These are phyloP conservation scores for Sarocladium oryzae DNA, from an alignment of 2,329 filamentous ascomycete species.

Conservation along the genomic window DNA sequence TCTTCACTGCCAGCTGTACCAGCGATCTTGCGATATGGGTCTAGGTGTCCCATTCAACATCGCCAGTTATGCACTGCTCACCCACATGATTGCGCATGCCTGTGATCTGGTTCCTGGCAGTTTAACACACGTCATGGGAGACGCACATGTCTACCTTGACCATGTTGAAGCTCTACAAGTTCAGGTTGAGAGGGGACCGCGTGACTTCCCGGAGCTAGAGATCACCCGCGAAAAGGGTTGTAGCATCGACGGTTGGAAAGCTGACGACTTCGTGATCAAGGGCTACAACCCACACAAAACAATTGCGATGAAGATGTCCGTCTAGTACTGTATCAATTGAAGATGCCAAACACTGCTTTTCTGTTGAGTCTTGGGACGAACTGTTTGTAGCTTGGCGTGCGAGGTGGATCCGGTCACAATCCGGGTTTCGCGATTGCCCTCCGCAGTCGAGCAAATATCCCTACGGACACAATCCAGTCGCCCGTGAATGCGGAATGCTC, in stretches of 20 bases:
- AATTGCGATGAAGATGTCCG: conserved; percentile 99
- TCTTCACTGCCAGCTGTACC: conserved; percentile 84
- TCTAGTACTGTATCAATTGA: conserved; percentile 40
- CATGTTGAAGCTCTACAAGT: conserved; percentile 80
- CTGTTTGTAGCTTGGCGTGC: background rate
- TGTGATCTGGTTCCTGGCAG: conserved; percentile 79
- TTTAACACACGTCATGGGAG: conserved; percentile 92
- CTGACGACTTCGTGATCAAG: conserved; percentile 79
- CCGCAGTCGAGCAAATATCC: background rate
- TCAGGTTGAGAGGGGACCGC: conserved; percentile 75
- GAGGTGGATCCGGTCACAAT: background rate
- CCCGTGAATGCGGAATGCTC: background rate
- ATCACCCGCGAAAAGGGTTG: conserved; percentile 63
- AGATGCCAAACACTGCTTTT: background rate
- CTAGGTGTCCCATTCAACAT: conserved; percentile 98
- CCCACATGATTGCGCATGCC: conserved; percentile 89
- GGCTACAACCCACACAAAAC: conserved; percentile 87
- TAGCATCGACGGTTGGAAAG: conserved; percentile 83
- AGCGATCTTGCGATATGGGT: conserved; percentile 94
- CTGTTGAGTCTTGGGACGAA: background rate
- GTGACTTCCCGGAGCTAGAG: conserved; percentile 70
- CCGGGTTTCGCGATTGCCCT: background rate
- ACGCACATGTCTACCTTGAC: conserved; percentile 93
- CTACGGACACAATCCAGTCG: no score
- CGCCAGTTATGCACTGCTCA: conserved; percentile 85